Percentiles rank a stretch among this genome's conserved stretches.
Conservation (phyloP, 176 grass and related monocot genomes). For the Secale cereale region DNA sequence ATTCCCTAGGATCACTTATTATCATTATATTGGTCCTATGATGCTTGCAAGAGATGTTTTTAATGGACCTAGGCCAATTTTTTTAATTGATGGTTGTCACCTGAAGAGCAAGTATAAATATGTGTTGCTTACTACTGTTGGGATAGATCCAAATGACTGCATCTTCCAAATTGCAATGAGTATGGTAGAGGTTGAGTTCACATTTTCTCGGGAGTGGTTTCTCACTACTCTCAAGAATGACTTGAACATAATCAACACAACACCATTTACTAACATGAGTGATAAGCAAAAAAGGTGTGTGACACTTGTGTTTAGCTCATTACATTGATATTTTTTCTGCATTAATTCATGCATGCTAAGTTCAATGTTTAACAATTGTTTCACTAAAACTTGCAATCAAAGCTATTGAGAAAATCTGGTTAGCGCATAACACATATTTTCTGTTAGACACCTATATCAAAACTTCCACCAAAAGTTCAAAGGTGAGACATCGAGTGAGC, state of each 20-base stretch:
- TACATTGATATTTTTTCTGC: too few relatives aligned
- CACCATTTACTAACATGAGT: not conserved
- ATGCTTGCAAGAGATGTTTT: not conserved
- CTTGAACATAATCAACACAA: not conserved
- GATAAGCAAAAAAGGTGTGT: not conserved
- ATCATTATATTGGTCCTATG: not conserved
- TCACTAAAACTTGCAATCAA: not conserved
- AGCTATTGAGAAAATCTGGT: not conserved
- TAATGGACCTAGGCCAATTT: not conserved
- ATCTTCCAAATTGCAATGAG: not conserved
- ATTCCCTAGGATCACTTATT: too few relatives aligned
- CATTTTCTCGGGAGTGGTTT: not conserved
- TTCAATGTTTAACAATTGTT: not conserved
- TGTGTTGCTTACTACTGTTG: not conserved
- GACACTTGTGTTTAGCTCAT: not conserved
- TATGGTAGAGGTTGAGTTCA: not conserved
- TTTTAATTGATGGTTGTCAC: not conserved
- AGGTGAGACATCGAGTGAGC: not conserved
- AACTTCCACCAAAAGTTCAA: not conserved
- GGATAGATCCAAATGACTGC: not conserved
- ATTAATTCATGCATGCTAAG: not conserved
- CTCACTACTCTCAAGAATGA: not conserved
- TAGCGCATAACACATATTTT: not conserved
- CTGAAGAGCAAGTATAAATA: not conserved
- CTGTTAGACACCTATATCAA: not conserved